Evolutionary conservation across 768 basidiomycete genomes (phyloP).

Genomic region (Phaffia australis): DNA sequence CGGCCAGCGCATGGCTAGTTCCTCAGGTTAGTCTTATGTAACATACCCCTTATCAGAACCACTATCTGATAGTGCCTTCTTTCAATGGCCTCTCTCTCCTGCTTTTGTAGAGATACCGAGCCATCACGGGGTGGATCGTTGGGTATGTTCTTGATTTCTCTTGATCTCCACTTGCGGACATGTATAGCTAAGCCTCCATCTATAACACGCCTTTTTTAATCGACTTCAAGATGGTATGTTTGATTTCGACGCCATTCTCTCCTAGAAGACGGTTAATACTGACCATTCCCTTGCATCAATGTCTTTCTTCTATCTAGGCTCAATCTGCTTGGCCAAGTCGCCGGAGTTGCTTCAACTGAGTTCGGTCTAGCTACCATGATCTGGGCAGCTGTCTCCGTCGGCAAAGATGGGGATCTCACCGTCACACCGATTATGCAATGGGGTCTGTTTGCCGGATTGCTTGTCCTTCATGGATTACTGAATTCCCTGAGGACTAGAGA

Average conservation of each 20-base stretch:
- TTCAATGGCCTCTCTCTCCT: neutral
- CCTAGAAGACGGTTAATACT: neutral
- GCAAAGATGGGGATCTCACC: constrained; percentile 49
- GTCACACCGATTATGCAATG: constrained; percentile 61
- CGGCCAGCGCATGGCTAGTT: constrained; percentile 40
- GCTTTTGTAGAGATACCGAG: neutral
- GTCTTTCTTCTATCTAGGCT: neutral
- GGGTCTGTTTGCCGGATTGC: constrained; percentile 66
- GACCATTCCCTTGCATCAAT: neutral
- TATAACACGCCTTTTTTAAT: too few relatives aligned
- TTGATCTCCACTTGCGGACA: constrained; percentile 26
- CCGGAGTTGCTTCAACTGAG: constrained; percentile 24
- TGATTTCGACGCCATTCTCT: too few relatives aligned
- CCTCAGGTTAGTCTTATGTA: constrained; percentile 28
- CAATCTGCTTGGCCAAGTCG: constrained; percentile 25
- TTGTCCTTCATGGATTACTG: constrained; percentile 61
- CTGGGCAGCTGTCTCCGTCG: constrained; percentile 51
- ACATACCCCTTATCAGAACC: constrained; percentile 31
- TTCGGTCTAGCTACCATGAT: constrained; percentile 31
- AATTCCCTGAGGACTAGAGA: constrained; percentile 50
- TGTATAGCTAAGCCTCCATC: neutral
- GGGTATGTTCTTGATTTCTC: constrained; percentile 34
- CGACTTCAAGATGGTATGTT: too few relatives aligned
- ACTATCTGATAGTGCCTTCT: neutral
- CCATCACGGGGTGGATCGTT: constrained; percentile 38